These are phyloP conservation scores for Breviolum minutum DNA, from an alignment of 73 alveolate species.

Conservation along the genomic window DNA sequence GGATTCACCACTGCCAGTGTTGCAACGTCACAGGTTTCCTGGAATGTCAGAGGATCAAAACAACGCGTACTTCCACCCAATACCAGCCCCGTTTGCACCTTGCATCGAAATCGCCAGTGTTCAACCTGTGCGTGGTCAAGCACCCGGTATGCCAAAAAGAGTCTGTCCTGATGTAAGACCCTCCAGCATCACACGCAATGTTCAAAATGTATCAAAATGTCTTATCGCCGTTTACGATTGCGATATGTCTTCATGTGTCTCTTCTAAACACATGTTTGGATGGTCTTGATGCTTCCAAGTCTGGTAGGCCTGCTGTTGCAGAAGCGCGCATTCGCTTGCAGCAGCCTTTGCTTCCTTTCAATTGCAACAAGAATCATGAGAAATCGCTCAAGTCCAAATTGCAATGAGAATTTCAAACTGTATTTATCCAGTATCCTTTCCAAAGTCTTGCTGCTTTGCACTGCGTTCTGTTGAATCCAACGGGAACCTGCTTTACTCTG, in stretches of 20 bases:
- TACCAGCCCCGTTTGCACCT: not conserved
- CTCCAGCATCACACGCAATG: not conserved
- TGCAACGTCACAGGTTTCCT: not conserved
- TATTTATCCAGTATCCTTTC: no score
- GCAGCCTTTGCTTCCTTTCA: constrained; percentile 38
- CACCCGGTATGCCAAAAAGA: no score
- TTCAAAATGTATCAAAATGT: not conserved
- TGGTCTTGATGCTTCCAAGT: not conserved
- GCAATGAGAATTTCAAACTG: not conserved
- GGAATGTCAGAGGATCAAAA: not conserved
- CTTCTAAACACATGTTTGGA: not conserved
- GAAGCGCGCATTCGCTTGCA: constrained; percentile 19
- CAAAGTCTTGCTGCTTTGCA: no score
- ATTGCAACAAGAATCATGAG: not conserved
- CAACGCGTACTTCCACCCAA: not conserved
- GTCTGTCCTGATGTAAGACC: no score
- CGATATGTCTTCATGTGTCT: not conserved
- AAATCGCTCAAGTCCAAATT: not conserved
- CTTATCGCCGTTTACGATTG: not conserved
- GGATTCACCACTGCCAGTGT: no score
- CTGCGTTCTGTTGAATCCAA: not conserved
- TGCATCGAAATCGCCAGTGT: constrained; percentile 16
- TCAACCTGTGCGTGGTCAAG: not conserved
- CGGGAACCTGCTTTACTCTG: not conserved
- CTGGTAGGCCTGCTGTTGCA: not conserved